Evolutionary conservation across 192 early-diverging fungal genomes (phyloP).

Genomic region (Entomortierella lignicola): DNA sequence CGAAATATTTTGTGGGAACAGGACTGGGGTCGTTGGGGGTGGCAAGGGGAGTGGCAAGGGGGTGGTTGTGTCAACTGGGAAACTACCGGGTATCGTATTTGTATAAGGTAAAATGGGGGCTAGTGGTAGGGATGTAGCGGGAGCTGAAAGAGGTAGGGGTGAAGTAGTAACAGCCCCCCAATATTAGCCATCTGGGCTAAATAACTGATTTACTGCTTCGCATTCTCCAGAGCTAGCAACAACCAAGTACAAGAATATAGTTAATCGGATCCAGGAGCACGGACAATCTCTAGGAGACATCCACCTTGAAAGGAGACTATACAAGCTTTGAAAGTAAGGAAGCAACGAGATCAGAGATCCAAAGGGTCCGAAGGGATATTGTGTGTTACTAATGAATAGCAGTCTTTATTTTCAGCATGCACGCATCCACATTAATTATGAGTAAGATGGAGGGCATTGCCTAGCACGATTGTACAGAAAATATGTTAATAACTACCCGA

Average conservation of each 20-base stretch:
- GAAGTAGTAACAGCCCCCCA: neutral
- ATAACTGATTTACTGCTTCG: too few species aligned
- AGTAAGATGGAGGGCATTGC: too few species aligned
- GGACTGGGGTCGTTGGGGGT: conserved; percentile 28
- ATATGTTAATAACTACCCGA: too few species aligned
- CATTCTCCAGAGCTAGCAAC: too few species aligned
- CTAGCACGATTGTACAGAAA: too few species aligned
- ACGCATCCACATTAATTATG: too few species aligned
- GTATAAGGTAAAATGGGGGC: conserved; percentile 28
- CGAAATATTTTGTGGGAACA: conserved; percentile 47
- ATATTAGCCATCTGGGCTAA: too few species aligned
- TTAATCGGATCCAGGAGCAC: conserved; percentile 9
- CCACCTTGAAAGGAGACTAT: conserved; percentile 1
- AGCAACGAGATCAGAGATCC: neutral
- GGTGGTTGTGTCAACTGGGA: neutral
- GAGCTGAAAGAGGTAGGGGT: neutral
- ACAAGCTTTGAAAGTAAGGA: neutral
- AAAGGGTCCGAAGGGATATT: neutral
- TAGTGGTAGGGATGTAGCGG: conserved; percentile 15
- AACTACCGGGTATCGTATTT: neutral
- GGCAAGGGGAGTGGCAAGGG: conserved; percentile 26
- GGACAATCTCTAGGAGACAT: conserved; percentile 1
- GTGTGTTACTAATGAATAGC: too few species aligned
- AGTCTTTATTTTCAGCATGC: too few species aligned
- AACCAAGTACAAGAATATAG: neutral